Evolutionary conservation across 108 stramenopile species (phyloP).

Genomic region (Pseudonitzschia pungens): DNA sequence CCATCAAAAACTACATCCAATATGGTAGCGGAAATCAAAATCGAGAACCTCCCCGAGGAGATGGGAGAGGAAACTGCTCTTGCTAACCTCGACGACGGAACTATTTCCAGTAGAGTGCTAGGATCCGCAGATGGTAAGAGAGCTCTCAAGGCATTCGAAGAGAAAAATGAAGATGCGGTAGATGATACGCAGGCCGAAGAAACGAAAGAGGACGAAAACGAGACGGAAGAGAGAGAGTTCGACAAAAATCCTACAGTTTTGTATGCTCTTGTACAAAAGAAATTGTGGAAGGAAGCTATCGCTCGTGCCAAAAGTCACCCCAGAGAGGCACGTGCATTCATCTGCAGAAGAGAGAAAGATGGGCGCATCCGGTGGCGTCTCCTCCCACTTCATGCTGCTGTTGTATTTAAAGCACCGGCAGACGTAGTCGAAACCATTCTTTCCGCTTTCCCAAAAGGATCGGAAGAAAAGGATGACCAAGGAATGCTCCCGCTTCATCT

Average conservation of each 20-base stretch:
- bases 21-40: not conserved
- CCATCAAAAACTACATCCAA: too few relatives aligned
- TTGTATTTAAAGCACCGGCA: slow-evolving; percentile 84
- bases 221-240: slow-evolving; percentile 65
- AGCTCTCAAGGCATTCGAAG: not conserved
- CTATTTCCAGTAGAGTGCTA: slow-evolving; percentile 2
- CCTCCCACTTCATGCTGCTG: slow-evolving; percentile 83
- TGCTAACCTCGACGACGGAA: slow-evolving; percentile 4
- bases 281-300: slow-evolving; percentile 66
- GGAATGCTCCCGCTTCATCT: slow-evolving; percentile 86
- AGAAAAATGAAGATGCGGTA: not conserved
- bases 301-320: slow-evolving; percentile 37
- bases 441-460: slow-evolving; percentile 59
- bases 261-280: slow-evolving; percentile 71
- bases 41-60: slow-evolving; percentile 2
- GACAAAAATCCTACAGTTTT: slow-evolving; percentile 77
- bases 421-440: slow-evolving; percentile 64
- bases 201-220: not conserved
- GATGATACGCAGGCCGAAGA: not conserved
- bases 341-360: slow-evolving; percentile 70
- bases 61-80: slow-evolving; percentile 8
- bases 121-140: slow-evolving; percentile 1
- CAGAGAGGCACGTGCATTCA: slow-evolving; percentile 68
- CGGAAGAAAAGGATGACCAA: slow-evolving; percentile 79
- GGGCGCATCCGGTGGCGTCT: slow-evolving; percentile 82